Evolutionary conservation across 371 early-diverging fungal genomes (phyloP), one percentile per base, ranked within the genome.

Genomic region (Pancytospora philotis): DNA sequence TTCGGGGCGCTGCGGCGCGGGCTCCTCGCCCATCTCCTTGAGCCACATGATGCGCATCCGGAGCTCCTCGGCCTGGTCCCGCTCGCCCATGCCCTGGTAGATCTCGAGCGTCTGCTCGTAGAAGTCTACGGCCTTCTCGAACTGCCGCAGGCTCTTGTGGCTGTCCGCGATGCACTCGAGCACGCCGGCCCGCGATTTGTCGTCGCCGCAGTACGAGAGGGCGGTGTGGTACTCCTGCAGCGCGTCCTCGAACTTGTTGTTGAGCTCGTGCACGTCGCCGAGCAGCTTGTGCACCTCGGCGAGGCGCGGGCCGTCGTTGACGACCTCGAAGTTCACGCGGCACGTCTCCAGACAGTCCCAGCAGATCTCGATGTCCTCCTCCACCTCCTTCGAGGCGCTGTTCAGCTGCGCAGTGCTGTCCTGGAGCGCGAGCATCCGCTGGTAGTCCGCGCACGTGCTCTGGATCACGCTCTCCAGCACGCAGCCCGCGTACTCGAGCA

Each of bases 311-410:
- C 64, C 50, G 27, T 73, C 60, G n/a, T 73, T 69, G 41, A 71
- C 38, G 16, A 41, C 62, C 22, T 13, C 60, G 56, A 80, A 77
- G 19, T 38, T 34, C 32, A 31, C 51, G 62, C 71, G 73, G 1
- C 69, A 68, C 27, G 66, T 71, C 64, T 80, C 80, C 13, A 80
- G 39, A 0, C 76, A 1, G 38, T 75, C 72, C 80, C 80, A 80
- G 31, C 74, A 73, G 30, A 56, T 73, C 49, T 77, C 77, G 6
- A 80, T 34, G 53, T 80, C 80, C 35, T 80, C 77, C 49, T 77
- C 71, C 10, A 55, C 66, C n/a, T 64, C 52, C 25, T 39, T 51
- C 62, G 69, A 62, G 69, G 66, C 58, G 36, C 50, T 32, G 49
- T 35, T 38, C 69, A 66, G 48, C 63, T n/a, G n/a, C n/a, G n/a